Base-by-base conservation (phyloP, 345 rosid species). In the Ceriops zippeliana region DNA sequence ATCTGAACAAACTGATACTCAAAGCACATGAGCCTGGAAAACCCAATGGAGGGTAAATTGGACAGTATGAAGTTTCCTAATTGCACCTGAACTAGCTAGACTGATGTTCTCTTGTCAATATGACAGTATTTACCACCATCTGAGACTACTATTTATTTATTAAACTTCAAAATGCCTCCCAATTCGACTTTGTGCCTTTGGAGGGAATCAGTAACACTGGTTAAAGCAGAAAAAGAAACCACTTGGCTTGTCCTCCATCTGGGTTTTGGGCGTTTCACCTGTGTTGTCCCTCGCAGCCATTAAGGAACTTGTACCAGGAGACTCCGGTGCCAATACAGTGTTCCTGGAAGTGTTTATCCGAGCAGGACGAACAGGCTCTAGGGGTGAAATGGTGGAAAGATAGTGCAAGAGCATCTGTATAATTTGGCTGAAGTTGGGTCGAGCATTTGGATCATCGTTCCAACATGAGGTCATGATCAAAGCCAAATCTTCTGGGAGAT, bases 391-490 rank as follows among this genome's bases (percentile, higher is more conserved):
- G 9, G 83, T 81, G 5, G 93, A 83, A 66, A 91, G 89, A 80
- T 83, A 87, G 54, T 63, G 86, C 42, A 85, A 77, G 15, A 95
- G 96, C 99, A 87, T 91, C 75, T 83, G 92, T 62, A 91, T 91
- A 38, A 95, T 95, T 70, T 91, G 81, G n/a, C 77, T 83, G 85
- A 95, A 95, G 73, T 89, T 81, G 1, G 99, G 98, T 30, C 99
- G 80, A 61, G 85, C 82, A 70, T 87, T 86, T 16, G 99, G 96
- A 79, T 95, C 97, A 78, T 95, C 98, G 76, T 90, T 84, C 99
- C 99, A 95, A 63, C 99, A 90, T 28, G 99, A 91, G n/a, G 96
- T 87, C 60, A 95, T 90, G 0, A 91, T 90, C 83, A 70, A 58
- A 0, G 90, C 96, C 73, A 95, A 68, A 26, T 91, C 98, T 64